phyloP scores from a whole-genome alignment of 1,284 basidiomycete species.

The Peniophora sp. region DNA sequence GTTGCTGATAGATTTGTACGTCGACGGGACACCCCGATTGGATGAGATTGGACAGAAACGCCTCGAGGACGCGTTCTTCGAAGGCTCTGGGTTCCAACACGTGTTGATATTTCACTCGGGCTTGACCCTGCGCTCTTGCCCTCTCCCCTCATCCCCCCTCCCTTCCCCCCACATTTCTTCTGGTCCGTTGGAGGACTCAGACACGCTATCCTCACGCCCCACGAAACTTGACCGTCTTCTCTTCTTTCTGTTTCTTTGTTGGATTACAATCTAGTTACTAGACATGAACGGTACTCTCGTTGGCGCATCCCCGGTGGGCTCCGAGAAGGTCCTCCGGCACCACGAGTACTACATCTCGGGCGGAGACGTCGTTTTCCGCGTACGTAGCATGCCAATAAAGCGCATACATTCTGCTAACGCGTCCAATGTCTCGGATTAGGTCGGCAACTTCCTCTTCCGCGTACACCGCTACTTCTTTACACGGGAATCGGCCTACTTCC shows the following conservation, averaged over 20 bases:
- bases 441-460: slow-evolving; percentile 37
- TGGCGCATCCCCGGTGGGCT: slow-evolving; percentile 3
- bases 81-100: slow-evolving; percentile 6
- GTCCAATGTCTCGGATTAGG: slow-evolving; percentile 4
- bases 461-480: slow-evolving; percentile 61
- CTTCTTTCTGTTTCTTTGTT: background rate
- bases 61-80: slow-evolving; percentile 7
- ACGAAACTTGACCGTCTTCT: slow-evolving; percentile 3
- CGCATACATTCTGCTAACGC: background rate
- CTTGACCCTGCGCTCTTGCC: slow-evolving; percentile 1
- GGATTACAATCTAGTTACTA: background rate
- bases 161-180: background rate
- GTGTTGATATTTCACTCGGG: slow-evolving; percentile 8
- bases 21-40: background rate
- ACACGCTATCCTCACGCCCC: slow-evolving; percentile 1
- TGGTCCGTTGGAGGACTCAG: no score
- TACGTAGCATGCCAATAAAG: slow-evolving; percentile 1
- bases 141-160: slow-evolving; percentile 3
- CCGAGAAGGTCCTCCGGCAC: slow-evolving; percentile 26
- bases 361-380: slow-evolving; percentile 45
- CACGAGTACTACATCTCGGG: slow-evolving; percentile 44
- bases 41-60: background rate
- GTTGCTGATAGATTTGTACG: no score
- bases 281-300: slow-evolving; percentile 7
- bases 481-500: slow-evolving; percentile 51